Evolutionary conservation across 257 asterid species (phyloP), one percentile per base, ranked within the genome.

Genomic region (Jacaranda mimosifolia): DNA sequence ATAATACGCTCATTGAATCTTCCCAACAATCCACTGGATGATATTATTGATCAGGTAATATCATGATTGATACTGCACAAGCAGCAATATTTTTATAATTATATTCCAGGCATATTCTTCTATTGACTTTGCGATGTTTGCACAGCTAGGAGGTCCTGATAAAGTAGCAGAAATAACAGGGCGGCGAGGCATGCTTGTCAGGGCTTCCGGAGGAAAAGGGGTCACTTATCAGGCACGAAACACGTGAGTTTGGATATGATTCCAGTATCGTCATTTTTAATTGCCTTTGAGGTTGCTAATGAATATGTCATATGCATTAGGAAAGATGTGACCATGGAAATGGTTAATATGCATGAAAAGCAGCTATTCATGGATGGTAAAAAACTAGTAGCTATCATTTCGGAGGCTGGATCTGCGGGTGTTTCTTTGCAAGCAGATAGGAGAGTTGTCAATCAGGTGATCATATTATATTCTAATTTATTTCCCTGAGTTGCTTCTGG

Each of bases 381-480:
- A 86, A 96, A 96, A 82, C 80, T 91, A 39, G 91, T 91, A 64
- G 99, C 99, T 72, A 91, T 96, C 63, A 96, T 96, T 65, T 96
- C 99, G 49, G 99, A 93, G 92, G 99, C 98, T 88, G 99, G 99
- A 77, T 96, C 97, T 60, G 98, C 98, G 78, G 99, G 98, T 82
- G 99, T 96, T 89, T 96, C 99, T 79, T 90, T 96, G 87, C 99
- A 96, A 89, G 97, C 99, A 65, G 99, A 96, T 83, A 91, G 92
- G 85, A 89, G 99, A 90, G 97, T 89, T 9, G 74, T 84, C 81
- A 96, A 96, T 91, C 98, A 96, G 97, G 99, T 93, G 62, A 69
- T 82, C 42, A 40, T 66, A 14, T 62, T 70, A 80, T 21, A 19
- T 55, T 71, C 26, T 5, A 56, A 42, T 48, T 49, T 65, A n/a